Evolutionary conservation across 148 eudicot genomes (phyloP).

Genomic region (Salicornia ramosissima): DNA sequence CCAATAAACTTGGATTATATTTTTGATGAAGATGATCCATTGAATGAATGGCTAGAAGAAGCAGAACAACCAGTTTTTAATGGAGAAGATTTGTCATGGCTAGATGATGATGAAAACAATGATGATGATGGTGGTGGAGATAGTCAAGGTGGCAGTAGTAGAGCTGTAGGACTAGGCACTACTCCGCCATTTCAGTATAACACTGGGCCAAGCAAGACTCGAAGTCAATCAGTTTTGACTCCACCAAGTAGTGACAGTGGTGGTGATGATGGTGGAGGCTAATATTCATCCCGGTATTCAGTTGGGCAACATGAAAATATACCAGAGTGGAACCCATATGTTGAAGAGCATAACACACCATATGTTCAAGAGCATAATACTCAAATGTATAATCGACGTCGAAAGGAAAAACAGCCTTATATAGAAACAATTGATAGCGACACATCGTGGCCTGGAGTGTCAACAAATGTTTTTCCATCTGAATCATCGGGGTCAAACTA

Average conservation of each 20-base stretch:
- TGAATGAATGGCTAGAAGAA: not conserved
- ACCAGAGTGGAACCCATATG: no score
- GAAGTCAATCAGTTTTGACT: not conserved
- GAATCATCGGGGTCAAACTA: not conserved
- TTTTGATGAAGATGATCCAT: not conserved
- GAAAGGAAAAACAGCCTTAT: not conserved
- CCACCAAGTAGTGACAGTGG: not conserved
- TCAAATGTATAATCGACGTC: not conserved
- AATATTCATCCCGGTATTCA: not conserved
- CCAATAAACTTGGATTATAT: conserved; percentile 17
- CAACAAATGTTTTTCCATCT: not conserved
- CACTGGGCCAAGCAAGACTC: not conserved
- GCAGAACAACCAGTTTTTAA: not conserved
- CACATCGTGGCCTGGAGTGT: not conserved
- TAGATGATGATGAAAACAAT: no score
- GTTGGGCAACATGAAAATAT: not conserved
- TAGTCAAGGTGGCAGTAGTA: not conserved
- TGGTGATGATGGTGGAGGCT: not conserved
- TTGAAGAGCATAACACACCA: not conserved
- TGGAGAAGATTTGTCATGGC: not conserved
- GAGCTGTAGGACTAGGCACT: no score
- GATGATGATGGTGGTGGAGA: conserved; percentile 2
- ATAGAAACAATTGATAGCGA: not conserved
- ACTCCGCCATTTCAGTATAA: not conserved
- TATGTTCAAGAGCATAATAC: not conserved